phyloP scores from a whole-genome alignment of 2,329 filamentous ascomycete genomes.

The Fusarium lyarnte region DNA sequence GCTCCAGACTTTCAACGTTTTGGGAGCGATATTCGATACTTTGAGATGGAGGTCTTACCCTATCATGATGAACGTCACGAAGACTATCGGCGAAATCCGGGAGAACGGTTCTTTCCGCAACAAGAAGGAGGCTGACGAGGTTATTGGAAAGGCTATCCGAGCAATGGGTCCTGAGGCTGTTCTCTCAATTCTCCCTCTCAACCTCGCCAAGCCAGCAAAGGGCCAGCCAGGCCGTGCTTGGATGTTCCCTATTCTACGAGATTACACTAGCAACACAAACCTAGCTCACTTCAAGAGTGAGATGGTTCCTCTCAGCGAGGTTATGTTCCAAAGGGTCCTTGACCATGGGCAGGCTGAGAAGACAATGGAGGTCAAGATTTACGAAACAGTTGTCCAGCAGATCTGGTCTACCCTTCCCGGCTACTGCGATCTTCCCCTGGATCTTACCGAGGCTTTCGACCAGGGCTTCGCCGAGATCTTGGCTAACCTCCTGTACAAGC shows the following conservation, averaged over 20 bases:
- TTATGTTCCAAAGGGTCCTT: conserved; percentile 88
- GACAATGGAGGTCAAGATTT: conserved; percentile 97
- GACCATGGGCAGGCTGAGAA: conserved; percentile 85
- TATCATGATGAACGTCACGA: conserved; percentile 78
- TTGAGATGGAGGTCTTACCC: conserved; percentile 87
- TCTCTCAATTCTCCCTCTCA: conserved; percentile 83
- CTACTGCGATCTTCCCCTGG: conserved; percentile 92
- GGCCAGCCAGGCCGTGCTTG: conserved; percentile 89
- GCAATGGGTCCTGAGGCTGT: conserved; percentile 91
- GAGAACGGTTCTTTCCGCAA: conserved; percentile 88
- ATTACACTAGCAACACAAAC: conserved; percentile 88
- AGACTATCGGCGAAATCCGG: conserved; percentile 85
- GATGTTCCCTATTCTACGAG: conserved; percentile 91
- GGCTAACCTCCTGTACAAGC: conserved; percentile 91
- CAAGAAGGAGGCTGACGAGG: conserved; percentile 93
- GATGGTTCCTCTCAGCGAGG: conserved; percentile 88
- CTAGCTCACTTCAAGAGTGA: conserved; percentile 86
- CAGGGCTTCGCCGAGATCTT: conserved; percentile 89
- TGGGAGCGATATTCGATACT: conserved; percentile 86
- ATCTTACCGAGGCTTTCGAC: conserved; percentile 80
- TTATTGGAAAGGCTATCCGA: conserved; percentile 86
- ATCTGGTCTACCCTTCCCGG: conserved; percentile 94
- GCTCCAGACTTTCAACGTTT: conserved; percentile 92
- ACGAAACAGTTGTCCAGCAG: conserved; percentile 94
- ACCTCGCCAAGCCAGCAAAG: conserved; percentile 79